These are phyloP conservation scores for Penicillium simplicissimum DNA, from an alignment of 495 filamentous ascomycete genomes.

Conservation along the genomic window DNA sequence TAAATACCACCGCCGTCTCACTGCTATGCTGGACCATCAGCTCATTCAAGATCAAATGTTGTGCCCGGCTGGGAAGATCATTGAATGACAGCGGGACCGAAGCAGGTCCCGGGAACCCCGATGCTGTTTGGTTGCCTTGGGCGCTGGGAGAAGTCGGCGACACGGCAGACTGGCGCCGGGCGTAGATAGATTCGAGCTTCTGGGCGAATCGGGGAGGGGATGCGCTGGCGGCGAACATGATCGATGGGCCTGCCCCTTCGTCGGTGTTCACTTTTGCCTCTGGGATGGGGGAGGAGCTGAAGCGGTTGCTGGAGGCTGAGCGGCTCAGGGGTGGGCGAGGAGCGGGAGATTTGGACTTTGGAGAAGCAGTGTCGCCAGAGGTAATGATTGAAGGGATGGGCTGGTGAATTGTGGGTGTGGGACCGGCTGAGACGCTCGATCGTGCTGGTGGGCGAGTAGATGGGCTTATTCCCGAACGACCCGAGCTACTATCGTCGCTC, in stretches of 20 bases:
- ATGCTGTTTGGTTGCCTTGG: conserved; percentile 31
- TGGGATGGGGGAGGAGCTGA: conserved; percentile 74
- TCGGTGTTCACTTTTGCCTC: conserved; percentile 62
- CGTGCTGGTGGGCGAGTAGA: conserved; percentile 17
- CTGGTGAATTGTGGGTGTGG: conserved; percentile 7
- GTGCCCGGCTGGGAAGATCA: conserved; percentile 77
- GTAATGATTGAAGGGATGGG: conserved; percentile 48
- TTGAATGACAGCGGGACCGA: conserved; percentile 76
- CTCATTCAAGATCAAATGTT: conserved; percentile 85
- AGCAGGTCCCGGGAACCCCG: conserved; percentile 55
- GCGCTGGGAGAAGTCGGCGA: conserved; percentile 19
- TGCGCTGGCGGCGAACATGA: conserved; percentile 69
- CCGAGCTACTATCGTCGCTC: conserved; percentile 25
- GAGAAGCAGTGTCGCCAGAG: conserved; percentile 48
- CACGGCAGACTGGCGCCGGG: conserved; percentile 32
- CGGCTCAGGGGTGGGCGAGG: conserved; percentile 35
- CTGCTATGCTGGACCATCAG: conserved; percentile 68
- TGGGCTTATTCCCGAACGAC: conserved; percentile 15
- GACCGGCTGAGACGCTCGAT: conserved; percentile 14
- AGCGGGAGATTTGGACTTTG: conserved; percentile 29
- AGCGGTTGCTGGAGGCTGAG: conserved; percentile 51
- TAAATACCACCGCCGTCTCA: conserved; percentile 81
- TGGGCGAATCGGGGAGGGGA: conserved; percentile 38
- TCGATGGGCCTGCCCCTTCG: conserved; percentile 67
- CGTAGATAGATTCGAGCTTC: conserved; percentile 57